Percentiles rank a stretch among this genome's conserved stretches.
Conservation (phyloP, 257 asterid genomes). For the Solanum appendiculatum region DNA sequence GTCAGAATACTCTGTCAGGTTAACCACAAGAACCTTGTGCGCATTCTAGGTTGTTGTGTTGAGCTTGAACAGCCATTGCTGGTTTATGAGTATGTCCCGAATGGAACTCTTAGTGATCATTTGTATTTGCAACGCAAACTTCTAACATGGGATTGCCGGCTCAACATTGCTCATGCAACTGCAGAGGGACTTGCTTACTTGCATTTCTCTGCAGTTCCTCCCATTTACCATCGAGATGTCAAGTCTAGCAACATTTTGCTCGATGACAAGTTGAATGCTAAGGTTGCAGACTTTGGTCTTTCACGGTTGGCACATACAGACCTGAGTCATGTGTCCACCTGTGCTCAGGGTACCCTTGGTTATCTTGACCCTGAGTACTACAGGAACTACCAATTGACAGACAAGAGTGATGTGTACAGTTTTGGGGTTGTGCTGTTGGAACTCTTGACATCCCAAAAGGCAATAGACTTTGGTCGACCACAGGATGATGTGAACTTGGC, state of each 20-base stretch:
- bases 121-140: conserved; percentile 14
- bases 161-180: conserved; percentile 57
- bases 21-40: conserved; percentile 71
- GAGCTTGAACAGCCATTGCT: conserved; percentile 85
- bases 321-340: conserved; percentile 79
- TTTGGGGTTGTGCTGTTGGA: conserved; percentile 83
- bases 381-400: conserved; percentile 76
- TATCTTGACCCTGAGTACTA: conserved; percentile 93
- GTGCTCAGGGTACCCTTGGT: conserved; percentile 95
- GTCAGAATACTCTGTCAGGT: conserved; percentile 88
- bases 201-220: conserved; percentile 79
- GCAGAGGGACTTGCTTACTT: conserved; percentile 90
- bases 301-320: conserved; percentile 85
- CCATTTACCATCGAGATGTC: conserved; percentile 84
- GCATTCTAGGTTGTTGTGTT: conserved; percentile 86
- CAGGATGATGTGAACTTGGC: conserved; percentile 85
- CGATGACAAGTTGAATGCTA: conserved; percentile 57
- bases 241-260: conserved; percentile 85
- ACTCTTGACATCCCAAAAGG: conserved; percentile 79
- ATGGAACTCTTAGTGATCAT: conserved; percentile 63
- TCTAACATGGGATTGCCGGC: conserved; percentile 47
- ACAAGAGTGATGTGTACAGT: conserved; percentile 90
- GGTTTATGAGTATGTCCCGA: conserved; percentile 65
- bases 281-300: conserved; percentile 78
- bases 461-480: conserved; percentile 59